Conservation (phyloP, 23 red algal species). For the Gracilariopsis chorda region DNA sequence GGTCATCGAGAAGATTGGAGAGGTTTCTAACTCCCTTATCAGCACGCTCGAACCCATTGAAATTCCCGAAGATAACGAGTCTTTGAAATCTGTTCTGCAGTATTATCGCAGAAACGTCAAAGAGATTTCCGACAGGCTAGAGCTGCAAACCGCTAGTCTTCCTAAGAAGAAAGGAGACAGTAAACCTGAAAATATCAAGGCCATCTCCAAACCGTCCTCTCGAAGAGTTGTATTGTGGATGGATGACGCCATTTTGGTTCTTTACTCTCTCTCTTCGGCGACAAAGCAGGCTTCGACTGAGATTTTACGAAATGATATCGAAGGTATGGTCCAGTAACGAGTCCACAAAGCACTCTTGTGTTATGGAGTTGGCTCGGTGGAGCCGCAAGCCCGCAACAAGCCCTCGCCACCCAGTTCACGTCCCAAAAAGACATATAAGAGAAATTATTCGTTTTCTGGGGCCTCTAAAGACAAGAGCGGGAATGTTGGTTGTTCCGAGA, state of each 20-base stretch:
- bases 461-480: neutral
- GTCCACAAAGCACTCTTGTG: neutral
- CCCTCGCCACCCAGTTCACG: neutral
- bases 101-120: neutral
- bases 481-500: neutral
- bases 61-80: neutral
- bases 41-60: neutral
- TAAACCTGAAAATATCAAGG: neutral
- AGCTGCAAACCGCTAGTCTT: neutral
- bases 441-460: no score
- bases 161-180: neutral
- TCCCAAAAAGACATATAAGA: neutral
- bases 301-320: neutral
- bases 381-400: no score
- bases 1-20: neutral
- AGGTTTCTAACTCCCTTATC: neutral
- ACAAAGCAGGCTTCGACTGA: neutral
- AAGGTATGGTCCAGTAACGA: neutral
- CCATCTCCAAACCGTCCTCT: neutral
- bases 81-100: neutral
- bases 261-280: neutral
- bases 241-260: constrained; percentile 25
- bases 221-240: neutral
- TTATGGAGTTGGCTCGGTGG: neutral
- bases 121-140: neutral